Conservation (phyloP, 176 grass and related monocot species). For the Lolium multiflorum region DNA sequence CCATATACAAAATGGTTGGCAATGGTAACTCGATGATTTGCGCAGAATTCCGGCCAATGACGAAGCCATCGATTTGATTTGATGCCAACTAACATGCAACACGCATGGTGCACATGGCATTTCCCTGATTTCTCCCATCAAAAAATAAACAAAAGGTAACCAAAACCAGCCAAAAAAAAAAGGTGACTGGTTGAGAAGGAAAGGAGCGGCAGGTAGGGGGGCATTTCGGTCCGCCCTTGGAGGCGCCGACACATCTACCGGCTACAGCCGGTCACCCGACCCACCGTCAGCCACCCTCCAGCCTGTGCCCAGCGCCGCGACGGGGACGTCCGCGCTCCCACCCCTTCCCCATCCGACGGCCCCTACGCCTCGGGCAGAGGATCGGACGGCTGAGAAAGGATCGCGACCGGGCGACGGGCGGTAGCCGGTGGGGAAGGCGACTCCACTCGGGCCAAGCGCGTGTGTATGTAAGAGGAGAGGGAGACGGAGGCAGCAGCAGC, state of each 20-base stretch:
- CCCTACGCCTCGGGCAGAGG: fast-evolving
- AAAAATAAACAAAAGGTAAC: no score
- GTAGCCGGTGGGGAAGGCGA: constrained; percentile 44
- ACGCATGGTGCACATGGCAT: constrained; percentile 62
- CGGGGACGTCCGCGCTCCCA: constrained; percentile 3
- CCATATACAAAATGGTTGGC: neutral
- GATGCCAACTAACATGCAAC: constrained; percentile 52
- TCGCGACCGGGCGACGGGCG: constrained; percentile 10
- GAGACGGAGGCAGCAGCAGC: neutral
- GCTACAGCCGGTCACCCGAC: constrained; percentile 38
- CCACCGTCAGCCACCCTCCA: constrained; percentile 19
- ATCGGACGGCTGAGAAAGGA: neutral
- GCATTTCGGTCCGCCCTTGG: constrained; percentile 40
- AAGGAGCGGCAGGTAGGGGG: constrained; percentile 46
- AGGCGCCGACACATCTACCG: constrained; percentile 53
- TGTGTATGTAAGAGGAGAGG: constrained; percentile 31
- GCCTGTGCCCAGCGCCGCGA: constrained; percentile 42
- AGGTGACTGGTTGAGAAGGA: neutral
- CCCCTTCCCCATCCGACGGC: neutral
- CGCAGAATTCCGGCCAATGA: constrained; percentile 6
- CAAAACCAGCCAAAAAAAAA: neutral
- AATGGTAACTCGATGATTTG: neutral
- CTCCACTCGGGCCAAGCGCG: constrained; percentile 29
- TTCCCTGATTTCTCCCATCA: neutral
- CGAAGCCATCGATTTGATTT: neutral